Conservation (phyloP, 2,329 filamentous ascomycete genomes). For the Neofusicoccum parvum region DNA sequence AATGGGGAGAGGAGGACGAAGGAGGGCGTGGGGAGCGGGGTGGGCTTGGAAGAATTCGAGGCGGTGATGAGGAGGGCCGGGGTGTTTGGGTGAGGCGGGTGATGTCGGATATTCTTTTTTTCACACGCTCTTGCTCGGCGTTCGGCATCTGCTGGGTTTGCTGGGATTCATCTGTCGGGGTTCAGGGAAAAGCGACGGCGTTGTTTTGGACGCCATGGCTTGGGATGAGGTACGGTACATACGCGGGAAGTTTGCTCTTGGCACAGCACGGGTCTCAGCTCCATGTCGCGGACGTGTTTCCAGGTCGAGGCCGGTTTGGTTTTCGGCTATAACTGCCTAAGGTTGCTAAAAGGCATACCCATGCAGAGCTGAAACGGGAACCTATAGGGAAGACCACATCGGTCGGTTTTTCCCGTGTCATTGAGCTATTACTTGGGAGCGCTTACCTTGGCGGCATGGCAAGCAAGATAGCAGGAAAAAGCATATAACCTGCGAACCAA, state of each 20-base stretch:
- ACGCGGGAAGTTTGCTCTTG: neutral
- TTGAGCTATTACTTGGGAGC: too few species aligned
- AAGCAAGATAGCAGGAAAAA: neutral
- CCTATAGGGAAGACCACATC: too few species aligned
- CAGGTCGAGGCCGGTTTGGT: neutral
- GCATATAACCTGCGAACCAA: neutral
- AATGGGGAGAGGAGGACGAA: conserved; percentile 58
- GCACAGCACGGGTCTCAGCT: neutral
- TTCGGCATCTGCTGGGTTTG: neutral
- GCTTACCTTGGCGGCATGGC: neutral
- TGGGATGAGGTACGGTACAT: neutral
- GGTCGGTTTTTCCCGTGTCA: too few species aligned
- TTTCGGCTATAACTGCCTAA: neutral
- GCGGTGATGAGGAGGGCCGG: conserved; percentile 83
- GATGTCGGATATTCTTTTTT: neutral
- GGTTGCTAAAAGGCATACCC: neutral
- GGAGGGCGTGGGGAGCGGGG: conserved; percentile 65
- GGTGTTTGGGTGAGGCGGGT: conserved; percentile 66
- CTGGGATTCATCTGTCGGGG: neutral
- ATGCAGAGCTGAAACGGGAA: neutral
- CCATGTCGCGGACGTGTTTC: neutral
- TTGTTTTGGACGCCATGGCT: neutral
- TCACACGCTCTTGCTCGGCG: neutral
- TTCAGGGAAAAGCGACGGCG: neutral
- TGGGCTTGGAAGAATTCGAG: conserved; percentile 79